Evolutionary conservation across 495 filamentous ascomycete genomes (phyloP), one percentile per base, ranked within the genome.

Genomic region (Hypoxylon cercidicola): DNA sequence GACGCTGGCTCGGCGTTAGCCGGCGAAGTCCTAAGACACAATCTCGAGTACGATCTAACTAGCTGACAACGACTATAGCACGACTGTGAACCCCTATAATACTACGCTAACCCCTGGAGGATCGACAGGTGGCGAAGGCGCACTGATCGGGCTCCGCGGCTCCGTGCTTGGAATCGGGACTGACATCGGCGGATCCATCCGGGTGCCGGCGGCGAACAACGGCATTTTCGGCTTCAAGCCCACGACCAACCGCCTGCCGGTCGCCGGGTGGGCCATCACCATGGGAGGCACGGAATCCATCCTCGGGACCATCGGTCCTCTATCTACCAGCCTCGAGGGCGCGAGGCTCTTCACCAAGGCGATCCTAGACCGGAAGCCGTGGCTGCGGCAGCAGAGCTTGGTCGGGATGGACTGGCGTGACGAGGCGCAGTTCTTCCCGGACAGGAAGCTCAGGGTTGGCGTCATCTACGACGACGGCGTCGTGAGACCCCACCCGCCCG

Each of bases 401-500:
- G 68, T 88, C 5, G 85, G 85, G 8, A 62, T 90, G 18, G 83
- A 85, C 1, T 91, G 89, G 88, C 84, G 73, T 62, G 75, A 78
- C 52, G 52, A 66, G 56, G 39, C 45, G 28, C 30, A 47, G 48
- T 56, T 66, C 37, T 56, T 70, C n/a, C 78, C 59, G 12, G 40
- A 61, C 0, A 77, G 74, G 47, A 79, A 81, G 55, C 75, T 92
- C 40, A 89, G 85, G 46, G 72, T 94, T 21, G 91, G 77, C 2
- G 84, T 94, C 18, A 76, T 93, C 49, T 88, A 85, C 84, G 77
- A 89, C 73, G 91, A 94, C 68, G 87, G 84, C 23, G 74, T 88
- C n/a, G 87, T 91, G 20, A 82, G 79, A 41, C 89, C 89, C 1
- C 90, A 93, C 67, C 90, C 90, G 3, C 90, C 90, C 0, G 77